phyloP scores from a whole-genome alignment of 73 alveolate genomes.

The Paramecium caudatum region DNA sequence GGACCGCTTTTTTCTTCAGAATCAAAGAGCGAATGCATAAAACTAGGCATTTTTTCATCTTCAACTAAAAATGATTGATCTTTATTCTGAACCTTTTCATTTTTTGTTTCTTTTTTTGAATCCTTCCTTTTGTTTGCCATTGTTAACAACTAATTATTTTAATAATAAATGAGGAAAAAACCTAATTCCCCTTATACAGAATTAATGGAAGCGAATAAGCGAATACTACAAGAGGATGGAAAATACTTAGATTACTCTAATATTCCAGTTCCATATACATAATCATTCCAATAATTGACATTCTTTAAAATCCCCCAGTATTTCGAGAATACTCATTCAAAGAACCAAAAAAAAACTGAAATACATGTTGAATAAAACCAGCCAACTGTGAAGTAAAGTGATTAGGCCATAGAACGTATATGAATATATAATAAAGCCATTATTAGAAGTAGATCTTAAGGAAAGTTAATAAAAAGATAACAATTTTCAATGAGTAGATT shows the following conservation, averaged over 20 bases:
- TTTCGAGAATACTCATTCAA: background rate
- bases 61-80: constrained; percentile 7
- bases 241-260: constrained; percentile 5
- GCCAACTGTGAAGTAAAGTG: background rate
- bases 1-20: constrained; percentile 10
- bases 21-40: constrained; percentile 35
- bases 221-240: background rate
- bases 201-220: constrained; percentile 24
- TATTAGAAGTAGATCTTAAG: background rate
- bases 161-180: constrained; percentile 46
- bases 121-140: constrained; percentile 23
- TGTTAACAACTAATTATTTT: background rate
- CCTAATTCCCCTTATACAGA: constrained; percentile 43
- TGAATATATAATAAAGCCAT: background rate
- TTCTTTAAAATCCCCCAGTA: background rate
- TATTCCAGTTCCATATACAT: background rate
- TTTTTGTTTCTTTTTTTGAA: too few species aligned
- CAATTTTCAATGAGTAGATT: constrained; percentile 49
- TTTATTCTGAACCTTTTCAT: background rate
- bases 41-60: constrained; percentile 29
- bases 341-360: constrained; percentile 24
- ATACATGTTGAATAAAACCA: constrained; percentile 1
- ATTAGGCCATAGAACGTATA: background rate
- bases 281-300: constrained; percentile 29
- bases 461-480: background rate